Conservation (phyloP, 306 rosid genomes). For the Astragalus membranaceus region DNA sequence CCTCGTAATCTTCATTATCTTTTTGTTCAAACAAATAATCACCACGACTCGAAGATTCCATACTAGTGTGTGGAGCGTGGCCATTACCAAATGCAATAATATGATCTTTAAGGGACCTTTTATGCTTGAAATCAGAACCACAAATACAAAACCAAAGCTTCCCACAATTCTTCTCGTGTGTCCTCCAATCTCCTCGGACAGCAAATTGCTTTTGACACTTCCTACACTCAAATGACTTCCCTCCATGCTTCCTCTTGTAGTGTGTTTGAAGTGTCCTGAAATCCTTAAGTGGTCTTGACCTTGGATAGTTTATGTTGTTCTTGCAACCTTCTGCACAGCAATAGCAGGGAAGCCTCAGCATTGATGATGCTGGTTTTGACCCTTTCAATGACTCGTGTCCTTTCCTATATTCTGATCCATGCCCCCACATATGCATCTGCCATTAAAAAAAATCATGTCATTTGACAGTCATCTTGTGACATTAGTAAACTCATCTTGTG, state of each 20-base stretch:
- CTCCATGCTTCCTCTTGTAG: constrained; percentile 89
- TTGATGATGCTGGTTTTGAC: constrained; percentile 61
- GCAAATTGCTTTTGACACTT: constrained; percentile 84
- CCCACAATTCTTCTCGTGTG: constrained; percentile 97
- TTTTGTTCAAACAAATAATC: constrained; percentile 12
- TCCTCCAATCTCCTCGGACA: constrained; percentile 90
- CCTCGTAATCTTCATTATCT: neutral
- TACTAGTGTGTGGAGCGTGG: constrained; percentile 45
- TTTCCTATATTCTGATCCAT: constrained; percentile 85
- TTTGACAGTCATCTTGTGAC: neutral
- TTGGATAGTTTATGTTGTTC: constrained; percentile 75
- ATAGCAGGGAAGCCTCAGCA: constrained; percentile 76
- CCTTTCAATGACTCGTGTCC: constrained; percentile 86
- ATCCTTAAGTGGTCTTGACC: constrained; percentile 80
- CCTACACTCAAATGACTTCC: constrained; percentile 82
- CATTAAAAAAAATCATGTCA: neutral
- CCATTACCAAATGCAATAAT: constrained; percentile 65
- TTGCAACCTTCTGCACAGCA: constrained; percentile 93
- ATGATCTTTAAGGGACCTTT: constrained; percentile 87
- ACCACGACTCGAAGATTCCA: constrained; percentile 20
- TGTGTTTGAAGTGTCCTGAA: constrained; percentile 90
- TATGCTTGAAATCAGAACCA: constrained; percentile 93
- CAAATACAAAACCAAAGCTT: constrained; percentile 92
- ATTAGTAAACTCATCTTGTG: no score
- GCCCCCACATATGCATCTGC: constrained; percentile 99